Conservation (phyloP, 2,329 filamentous ascomycete genomes). For the Aquanectria penicillioides region DNA sequence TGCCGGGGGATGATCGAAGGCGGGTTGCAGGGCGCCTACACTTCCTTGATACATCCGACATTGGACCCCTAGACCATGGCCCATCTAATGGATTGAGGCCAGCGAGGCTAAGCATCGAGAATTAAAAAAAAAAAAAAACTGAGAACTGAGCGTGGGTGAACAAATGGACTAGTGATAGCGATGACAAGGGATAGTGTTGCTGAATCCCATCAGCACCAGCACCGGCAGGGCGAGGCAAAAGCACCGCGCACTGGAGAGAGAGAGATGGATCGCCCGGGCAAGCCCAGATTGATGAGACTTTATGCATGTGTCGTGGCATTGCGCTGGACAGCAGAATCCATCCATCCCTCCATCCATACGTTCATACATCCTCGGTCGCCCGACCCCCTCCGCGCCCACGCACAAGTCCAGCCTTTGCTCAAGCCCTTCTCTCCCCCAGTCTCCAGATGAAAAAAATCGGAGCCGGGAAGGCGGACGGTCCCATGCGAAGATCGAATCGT, state of each 20-base stretch:
- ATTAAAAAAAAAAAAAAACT: neutral
- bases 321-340: constrained; percentile 31
- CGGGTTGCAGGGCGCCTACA: constrained; percentile 27
- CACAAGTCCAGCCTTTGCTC: constrained; percentile 24
- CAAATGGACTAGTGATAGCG: neutral
- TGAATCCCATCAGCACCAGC: too few relatives aligned
- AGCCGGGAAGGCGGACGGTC: constrained; percentile 35
- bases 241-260: too few relatives aligned
- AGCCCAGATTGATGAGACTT: constrained; percentile 33
- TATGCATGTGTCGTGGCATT: constrained; percentile 46
- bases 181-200: too few relatives aligned
- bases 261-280: constrained; percentile 31
- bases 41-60: constrained; percentile 21
- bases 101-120: constrained; percentile 1
- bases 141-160: constrained; percentile 10
- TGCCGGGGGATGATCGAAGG: constrained; percentile 28
- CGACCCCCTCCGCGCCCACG: constrained; percentile 19
- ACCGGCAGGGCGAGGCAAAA: constrained; percentile 11
- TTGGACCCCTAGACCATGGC: constrained; percentile 27
- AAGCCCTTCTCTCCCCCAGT: constrained; percentile 25
- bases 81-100: constrained; percentile 17
- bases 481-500: constrained; percentile 43
- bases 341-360: constrained; percentile 8
- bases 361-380: constrained; percentile 17
- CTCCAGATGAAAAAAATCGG: constrained; percentile 38